Evolutionary conservation across 2,329 filamentous ascomycete genomes (phyloP).

Genomic region (Fusarium liriodendri): DNA sequence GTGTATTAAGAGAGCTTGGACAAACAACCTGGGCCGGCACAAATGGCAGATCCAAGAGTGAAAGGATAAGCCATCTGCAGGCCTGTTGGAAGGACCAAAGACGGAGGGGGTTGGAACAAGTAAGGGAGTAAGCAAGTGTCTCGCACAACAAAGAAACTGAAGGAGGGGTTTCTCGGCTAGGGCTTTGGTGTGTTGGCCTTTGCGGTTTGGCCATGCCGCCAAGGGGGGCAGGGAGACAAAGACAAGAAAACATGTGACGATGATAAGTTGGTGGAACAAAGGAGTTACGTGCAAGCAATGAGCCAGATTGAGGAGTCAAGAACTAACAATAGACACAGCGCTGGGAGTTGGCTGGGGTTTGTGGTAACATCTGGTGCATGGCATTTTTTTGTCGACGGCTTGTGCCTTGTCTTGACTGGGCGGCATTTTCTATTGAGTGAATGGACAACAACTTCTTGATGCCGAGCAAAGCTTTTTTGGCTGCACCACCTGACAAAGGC

Average conservation of each 20-base stretch:
- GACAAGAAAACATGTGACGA: background rate
- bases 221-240: background rate
- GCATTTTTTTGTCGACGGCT: no score
- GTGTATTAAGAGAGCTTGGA: background rate
- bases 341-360: background rate
- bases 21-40: background rate
- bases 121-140: background rate
- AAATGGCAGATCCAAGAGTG: background rate
- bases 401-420: no score
- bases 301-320: rapidly evolving
- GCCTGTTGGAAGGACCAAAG: background rate
- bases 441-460: no score
- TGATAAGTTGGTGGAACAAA: background rate
- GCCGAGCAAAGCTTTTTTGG: no score
- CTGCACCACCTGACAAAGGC: no score
- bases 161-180: background rate
- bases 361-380: no score
- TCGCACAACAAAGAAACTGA: background rate
- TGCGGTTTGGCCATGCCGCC: background rate
- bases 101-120: background rate
- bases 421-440: no score
- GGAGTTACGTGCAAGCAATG: background rate
- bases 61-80: background rate
- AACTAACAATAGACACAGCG: background rate
- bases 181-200: background rate